Percentiles rank a stretch among this genome's conserved stretches.
Conservation (phyloP, 306 rosid genomes). For the Fragaria iinumae region DNA sequence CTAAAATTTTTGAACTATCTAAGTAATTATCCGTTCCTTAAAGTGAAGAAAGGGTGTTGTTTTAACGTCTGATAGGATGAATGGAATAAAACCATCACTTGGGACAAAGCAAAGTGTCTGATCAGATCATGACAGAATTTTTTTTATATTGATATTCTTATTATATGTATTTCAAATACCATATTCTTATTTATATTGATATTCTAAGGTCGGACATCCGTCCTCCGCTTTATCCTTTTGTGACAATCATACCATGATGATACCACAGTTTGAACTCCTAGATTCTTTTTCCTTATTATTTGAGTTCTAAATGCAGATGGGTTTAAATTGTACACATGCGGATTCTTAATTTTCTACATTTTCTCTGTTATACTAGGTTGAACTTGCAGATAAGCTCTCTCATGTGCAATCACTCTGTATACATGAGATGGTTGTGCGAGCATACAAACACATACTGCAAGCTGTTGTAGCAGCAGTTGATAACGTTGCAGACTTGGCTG, state of each 20-base stretch:
- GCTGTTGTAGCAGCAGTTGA: conserved; percentile 86
- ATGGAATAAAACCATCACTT: not conserved
- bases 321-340: conserved; percentile 88
- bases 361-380: conserved; percentile 56
- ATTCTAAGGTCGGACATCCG: not conserved
- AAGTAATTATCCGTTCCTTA: not conserved
- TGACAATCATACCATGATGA: not conserved
- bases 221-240: not conserved
- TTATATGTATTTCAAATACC: not conserved
- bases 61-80: not conserved
- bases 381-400: conserved; percentile 96
- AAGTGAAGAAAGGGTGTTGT: not conserved
- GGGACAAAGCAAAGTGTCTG: not conserved
- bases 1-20: not conserved
- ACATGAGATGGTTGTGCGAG: conserved; percentile 95
- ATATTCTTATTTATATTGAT: not conserved
- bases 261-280: not conserved
- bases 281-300: not conserved
- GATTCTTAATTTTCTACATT: conserved; percentile 17
- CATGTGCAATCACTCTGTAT: conserved; percentile 93
- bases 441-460: conserved; percentile 91
- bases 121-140: not conserved
- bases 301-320: conserved; percentile 26
- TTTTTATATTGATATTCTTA: not conserved
- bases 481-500: conserved; percentile 71